Percentiles rank a stretch among this genome's conserved stretches.
Conservation (phyloP, 768 basidiomycete genomes). For the Kwoniella europaea region DNA sequence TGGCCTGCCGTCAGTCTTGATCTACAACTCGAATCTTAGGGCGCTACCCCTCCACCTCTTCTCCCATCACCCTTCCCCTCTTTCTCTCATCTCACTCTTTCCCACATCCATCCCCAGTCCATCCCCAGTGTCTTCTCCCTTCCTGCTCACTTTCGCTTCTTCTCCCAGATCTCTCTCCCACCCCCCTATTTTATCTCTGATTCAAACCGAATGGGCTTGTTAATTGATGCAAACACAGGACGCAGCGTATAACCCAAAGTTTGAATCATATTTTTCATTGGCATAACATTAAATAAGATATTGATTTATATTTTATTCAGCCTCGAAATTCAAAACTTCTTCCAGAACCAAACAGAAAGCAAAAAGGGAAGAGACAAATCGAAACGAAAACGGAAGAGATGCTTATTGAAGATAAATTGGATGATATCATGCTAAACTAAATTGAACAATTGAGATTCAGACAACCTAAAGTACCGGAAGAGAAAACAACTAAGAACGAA, state of each 20-base stretch:
- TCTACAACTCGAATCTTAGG: no score
- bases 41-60: no score
- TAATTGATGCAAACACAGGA: background rate
- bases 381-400: background rate
- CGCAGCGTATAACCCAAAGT: background rate
- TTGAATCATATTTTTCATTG: background rate
- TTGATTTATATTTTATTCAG: background rate
- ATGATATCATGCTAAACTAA: background rate
- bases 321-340: background rate
- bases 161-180: background rate
- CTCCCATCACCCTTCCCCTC: no score
- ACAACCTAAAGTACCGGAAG: no score
- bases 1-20: no score
- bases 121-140: no score
- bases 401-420: background rate
- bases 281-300: background rate
- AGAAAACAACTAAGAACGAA: background rate
- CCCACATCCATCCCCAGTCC: no score
- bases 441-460: background rate
- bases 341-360: background rate
- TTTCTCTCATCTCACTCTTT: no score
- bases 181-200: background rate
- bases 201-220: background rate
- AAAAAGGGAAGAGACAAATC: background rate
- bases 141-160: no score